Conservation (phyloP, 2,329 filamentous ascomycete genomes). For the Fusarium solani-melongenae region DNA sequence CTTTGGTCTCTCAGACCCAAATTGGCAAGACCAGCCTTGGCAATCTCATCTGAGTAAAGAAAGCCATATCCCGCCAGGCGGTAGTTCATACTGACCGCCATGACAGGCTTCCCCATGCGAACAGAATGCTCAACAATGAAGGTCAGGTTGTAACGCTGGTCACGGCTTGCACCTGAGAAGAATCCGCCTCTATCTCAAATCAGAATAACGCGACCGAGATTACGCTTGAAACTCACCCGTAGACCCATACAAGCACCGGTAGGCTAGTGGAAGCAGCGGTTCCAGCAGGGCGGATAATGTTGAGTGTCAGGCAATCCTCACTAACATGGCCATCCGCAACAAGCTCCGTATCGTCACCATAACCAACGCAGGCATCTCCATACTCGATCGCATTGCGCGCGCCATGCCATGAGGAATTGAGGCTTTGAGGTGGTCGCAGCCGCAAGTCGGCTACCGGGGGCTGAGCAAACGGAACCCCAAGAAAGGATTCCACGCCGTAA, state of each 20-base stretch:
- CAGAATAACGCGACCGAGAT: not conserved
- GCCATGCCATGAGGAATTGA: not conserved
- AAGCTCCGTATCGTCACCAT: not conserved
- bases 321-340: not conserved
- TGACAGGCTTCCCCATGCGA: not conserved
- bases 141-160: not conserved
- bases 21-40: not conserved
- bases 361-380: not conserved
- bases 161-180: not conserved
- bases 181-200: not conserved
- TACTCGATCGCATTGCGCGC: not conserved
- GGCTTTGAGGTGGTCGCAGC: not conserved
- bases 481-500: not conserved
- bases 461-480: not conserved
- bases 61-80: not conserved
- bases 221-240: not conserved
- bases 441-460: not conserved
- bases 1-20: not conserved
- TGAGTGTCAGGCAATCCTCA: not conserved
- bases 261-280: not conserved
- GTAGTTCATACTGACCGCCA: not conserved
- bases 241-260: not conserved
- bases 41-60: not conserved
- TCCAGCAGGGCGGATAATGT: not conserved
- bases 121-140: not conserved